Conservation (phyloP, 2,329 filamentous ascomycete genomes). For the Cladophialophora psammophila region DNA sequence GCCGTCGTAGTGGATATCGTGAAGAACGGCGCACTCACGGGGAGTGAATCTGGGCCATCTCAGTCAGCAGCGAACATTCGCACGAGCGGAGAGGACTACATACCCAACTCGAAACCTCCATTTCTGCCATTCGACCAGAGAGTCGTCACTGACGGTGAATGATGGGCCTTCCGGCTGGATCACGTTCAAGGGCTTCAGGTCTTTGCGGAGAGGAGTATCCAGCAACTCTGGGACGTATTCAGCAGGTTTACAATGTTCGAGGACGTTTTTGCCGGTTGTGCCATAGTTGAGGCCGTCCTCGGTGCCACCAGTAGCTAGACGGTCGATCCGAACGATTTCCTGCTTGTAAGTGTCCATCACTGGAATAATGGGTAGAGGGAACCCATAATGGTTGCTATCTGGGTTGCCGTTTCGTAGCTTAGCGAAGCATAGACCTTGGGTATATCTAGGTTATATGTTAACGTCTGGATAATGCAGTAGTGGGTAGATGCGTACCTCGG, state of each 20-base stretch:
- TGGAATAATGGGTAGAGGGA: slow-evolving; percentile 65
- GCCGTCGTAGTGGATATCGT: slow-evolving; percentile 73
- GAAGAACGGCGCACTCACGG: slow-evolving; percentile 73
- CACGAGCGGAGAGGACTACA: slow-evolving; percentile 48
- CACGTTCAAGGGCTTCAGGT: slow-evolving; percentile 74
- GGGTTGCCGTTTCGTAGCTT: slow-evolving; percentile 54
- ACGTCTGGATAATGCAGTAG: slow-evolving; percentile 16
- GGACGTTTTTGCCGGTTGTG: slow-evolving; percentile 54
- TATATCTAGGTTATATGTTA: slow-evolving; percentile 49
- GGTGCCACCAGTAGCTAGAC: slow-evolving; percentile 60
- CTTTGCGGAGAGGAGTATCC: slow-evolving; percentile 55
- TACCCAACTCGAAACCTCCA: slow-evolving; percentile 69
- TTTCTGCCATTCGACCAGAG: slow-evolving; percentile 66
- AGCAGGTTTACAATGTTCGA: slow-evolving; percentile 59
- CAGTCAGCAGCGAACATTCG: slow-evolving; percentile 38
- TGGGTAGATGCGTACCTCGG: slow-evolving; percentile 51
- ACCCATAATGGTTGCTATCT: slow-evolving; percentile 69
- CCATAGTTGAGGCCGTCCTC: slow-evolving; percentile 57
- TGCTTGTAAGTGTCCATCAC: slow-evolving; percentile 65
- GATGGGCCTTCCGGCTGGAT: slow-evolving; percentile 73
- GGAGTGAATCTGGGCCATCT: slow-evolving; percentile 61
- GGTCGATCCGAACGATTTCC: slow-evolving; percentile 64
- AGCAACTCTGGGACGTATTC: slow-evolving; percentile 63
- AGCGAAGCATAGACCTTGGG: slow-evolving; percentile 63
- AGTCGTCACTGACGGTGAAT: slow-evolving; percentile 64